Evolutionary conservation across 768 basidiomycete species (phyloP).

Genomic region (Phanerochaete sordida): DNA sequence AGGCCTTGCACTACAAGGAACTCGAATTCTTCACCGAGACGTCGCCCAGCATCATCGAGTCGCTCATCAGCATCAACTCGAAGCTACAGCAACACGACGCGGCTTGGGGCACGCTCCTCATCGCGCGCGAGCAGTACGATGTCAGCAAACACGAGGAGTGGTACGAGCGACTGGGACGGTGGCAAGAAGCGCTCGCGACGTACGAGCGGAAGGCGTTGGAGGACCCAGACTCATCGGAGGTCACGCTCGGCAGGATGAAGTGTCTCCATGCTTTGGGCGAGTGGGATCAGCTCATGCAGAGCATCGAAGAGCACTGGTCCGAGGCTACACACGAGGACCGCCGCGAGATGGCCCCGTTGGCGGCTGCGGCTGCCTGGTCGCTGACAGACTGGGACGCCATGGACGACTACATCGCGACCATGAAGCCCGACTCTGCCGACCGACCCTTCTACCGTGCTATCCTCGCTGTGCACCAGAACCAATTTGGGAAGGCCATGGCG

Average conservation of each 20-base stretch:
- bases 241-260: constrained; percentile 89
- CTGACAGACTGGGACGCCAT: constrained; percentile 96
- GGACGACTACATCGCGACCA: constrained; percentile 93
- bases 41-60: constrained; percentile 86
- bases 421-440: constrained; percentile 92
- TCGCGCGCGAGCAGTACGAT: constrained; percentile 87
- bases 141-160: constrained; percentile 94
- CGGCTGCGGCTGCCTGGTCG: constrained; percentile 96
- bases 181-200: constrained; percentile 88
- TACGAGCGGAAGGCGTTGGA: constrained; percentile 76
- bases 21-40: constrained; percentile 94
- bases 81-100: constrained; percentile 96
- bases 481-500: constrained; percentile 84
- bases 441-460: constrained; percentile 96
- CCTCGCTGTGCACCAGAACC: constrained; percentile 92
- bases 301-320: constrained; percentile 87
- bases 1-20: constrained; percentile 98
- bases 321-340: constrained; percentile 80
- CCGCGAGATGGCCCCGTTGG: constrained; percentile 92
- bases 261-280: constrained; percentile 96
- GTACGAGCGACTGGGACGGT: constrained; percentile 94
- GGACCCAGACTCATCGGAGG: constrained; percentile 74
- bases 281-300: constrained; percentile 87
- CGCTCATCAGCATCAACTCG: constrained; percentile 94
- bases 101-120: constrained; percentile 92